Evolutionary conservation across 1,139 yeast species (phyloP).

Genomic region (Chernovozyma aurita): DNA sequence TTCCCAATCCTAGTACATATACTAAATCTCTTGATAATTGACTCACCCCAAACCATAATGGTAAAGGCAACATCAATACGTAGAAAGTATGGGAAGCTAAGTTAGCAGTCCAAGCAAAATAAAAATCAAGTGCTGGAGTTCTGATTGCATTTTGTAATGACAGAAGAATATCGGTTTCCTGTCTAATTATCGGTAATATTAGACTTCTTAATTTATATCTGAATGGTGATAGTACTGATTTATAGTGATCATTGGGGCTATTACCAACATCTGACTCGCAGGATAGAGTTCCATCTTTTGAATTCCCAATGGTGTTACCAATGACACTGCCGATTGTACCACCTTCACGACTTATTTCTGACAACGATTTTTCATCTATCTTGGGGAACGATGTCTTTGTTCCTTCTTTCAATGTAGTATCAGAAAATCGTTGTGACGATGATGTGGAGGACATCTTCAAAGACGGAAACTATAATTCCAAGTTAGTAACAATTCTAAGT

Average conservation of each 20-base stretch:
- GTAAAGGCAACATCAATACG: slow-evolving; percentile 80
- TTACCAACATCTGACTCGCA: slow-evolving; percentile 92
- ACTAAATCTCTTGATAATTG: slow-evolving; percentile 65
- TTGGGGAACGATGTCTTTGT: too few species aligned
- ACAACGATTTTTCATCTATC: too few species aligned
- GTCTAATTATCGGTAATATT: slow-evolving; percentile 56
- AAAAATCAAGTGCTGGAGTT: slow-evolving; percentile 55
- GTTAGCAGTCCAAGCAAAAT: slow-evolving; percentile 86
- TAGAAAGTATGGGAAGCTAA: slow-evolving; percentile 93
- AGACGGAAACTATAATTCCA: too few species aligned
- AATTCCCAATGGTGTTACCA: too few species aligned
- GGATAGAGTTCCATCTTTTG: too few species aligned
- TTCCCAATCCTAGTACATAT: slow-evolving; percentile 78
- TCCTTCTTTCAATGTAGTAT: too few species aligned
- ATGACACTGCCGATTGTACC: too few species aligned
- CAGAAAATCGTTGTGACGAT: too few species aligned
- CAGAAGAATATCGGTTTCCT: slow-evolving; percentile 64
- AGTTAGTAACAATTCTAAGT: too few species aligned
- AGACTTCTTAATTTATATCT: slow-evolving; percentile 55
- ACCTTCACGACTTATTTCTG: too few species aligned
- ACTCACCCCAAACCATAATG: slow-evolving; percentile 77
- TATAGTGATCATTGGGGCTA: slow-evolving; percentile 62
- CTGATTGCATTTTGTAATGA: slow-evolving; percentile 52
- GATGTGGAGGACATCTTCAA: too few species aligned
- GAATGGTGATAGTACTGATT: slow-evolving; percentile 50